Evolutionary conservation across 139 green algal species (phyloP).

Genomic region (Coelastrella sp.): DNA sequence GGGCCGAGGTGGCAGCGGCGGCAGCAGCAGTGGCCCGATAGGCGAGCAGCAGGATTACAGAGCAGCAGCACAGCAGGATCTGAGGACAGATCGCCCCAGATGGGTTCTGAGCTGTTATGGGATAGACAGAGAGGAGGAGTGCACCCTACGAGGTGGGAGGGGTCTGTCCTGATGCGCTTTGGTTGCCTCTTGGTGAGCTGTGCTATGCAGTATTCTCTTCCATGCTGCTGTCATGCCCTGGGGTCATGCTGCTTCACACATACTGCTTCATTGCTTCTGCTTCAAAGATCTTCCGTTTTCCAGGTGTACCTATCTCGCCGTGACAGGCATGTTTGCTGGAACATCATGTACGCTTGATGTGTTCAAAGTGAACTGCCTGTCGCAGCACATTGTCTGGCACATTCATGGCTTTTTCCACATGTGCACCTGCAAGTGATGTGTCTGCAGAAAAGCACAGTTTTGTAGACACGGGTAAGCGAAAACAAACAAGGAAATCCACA

Average conservation of each 20-base stretch:
- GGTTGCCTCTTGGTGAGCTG: not conserved
- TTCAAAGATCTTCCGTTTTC: too few species aligned
- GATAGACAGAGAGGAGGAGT: not conserved
- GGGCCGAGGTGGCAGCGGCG: not conserved
- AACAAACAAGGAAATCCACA: too few species aligned
- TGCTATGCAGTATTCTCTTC: not conserved
- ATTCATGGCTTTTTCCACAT: too few species aligned
- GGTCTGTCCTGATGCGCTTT: not conserved
- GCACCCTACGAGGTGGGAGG: not conserved
- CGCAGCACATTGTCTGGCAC: too few species aligned
- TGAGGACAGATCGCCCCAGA: constrained; percentile 26
- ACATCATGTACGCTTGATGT: too few species aligned
- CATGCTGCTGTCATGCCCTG: not conserved
- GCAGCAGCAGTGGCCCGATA: not conserved
- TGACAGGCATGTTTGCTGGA: too few species aligned
- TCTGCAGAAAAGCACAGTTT: too few species aligned
- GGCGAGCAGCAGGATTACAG: constrained; percentile 31
- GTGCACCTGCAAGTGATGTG: too few species aligned
- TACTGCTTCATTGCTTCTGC: not conserved
- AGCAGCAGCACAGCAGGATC: constrained; percentile 15
- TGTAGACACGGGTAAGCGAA: too few species aligned
- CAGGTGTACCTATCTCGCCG: too few species aligned
- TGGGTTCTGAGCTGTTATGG: constrained; percentile 46
- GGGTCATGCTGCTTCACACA: too few species aligned
- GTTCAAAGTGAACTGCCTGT: too few species aligned